A percentile compares a stretch with the other conserved stretches of the same genome.
These are phyloP conservation scores for Clonostachys solani DNA, from an alignment of 2,329 filamentous ascomycete genomes.

Conservation along the genomic window DNA sequence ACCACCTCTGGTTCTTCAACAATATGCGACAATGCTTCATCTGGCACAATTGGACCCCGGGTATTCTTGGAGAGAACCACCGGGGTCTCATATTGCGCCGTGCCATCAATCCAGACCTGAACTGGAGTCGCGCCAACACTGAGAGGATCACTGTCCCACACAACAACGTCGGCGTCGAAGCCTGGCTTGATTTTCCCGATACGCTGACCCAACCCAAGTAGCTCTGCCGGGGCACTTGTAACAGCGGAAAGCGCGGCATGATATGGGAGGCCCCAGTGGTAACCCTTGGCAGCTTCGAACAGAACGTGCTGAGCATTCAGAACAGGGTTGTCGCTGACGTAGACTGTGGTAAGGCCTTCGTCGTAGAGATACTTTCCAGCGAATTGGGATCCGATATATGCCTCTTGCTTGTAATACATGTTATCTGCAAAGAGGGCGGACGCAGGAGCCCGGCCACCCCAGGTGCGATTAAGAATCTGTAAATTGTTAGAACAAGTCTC, in stretches of 20 bases:
- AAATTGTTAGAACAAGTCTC: not conserved
- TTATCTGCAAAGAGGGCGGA: constrained; percentile 67
- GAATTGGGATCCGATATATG: constrained; percentile 60
- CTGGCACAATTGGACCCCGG: constrained; percentile 28
- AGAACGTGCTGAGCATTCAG: constrained; percentile 67
- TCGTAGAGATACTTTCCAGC: constrained; percentile 65
- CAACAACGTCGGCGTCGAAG: constrained; percentile 44
- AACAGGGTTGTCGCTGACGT: constrained; percentile 69
- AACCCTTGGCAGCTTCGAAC: constrained; percentile 58
- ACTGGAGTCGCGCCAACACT: constrained; percentile 54
- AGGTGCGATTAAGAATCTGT: constrained; percentile 51
- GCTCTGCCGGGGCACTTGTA: constrained; percentile 53
- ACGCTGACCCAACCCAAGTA: constrained; percentile 51
- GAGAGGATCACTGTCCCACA: constrained; percentile 60
- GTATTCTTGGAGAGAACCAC: constrained; percentile 49
- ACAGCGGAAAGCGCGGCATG: constrained; percentile 55
- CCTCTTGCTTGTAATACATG: constrained; percentile 69
- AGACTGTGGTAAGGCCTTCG: constrained; percentile 59
- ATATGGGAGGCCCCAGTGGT: constrained; percentile 57
- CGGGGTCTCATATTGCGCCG: constrained; percentile 48
- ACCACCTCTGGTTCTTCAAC: constrained; percentile 32
- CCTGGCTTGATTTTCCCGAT: constrained; percentile 55
- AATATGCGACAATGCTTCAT: constrained; percentile 32
- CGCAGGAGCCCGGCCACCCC: constrained; percentile 47
- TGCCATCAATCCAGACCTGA: constrained; percentile 62